These are phyloP conservation scores for Pholiota adiposa DNA, from an alignment of 1,284 basidiomycete species.

Conservation along the genomic window DNA sequence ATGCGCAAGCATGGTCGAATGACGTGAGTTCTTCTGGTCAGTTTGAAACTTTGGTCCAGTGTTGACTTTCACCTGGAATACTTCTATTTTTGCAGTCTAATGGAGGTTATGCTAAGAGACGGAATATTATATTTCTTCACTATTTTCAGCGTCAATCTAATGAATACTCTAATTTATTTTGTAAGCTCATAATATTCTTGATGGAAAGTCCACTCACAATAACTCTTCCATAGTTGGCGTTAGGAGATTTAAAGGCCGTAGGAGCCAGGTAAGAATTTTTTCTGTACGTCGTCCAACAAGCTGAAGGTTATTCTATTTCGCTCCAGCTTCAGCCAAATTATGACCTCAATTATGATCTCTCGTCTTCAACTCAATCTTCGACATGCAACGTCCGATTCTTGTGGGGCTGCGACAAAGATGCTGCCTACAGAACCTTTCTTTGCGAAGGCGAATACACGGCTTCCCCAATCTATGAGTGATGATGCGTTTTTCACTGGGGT, in stretches of 20 bases:
- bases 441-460: slow-evolving; percentile 2
- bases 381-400: slow-evolving; percentile 1
- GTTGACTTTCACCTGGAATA: background rate
- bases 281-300: background rate
- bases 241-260: slow-evolving; percentile 24
- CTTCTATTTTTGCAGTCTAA: slow-evolving; percentile 5
- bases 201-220: background rate
- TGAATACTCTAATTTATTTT: slow-evolving; percentile 21
- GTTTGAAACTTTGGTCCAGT: background rate
- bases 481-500: background rate
- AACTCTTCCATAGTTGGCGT: slow-evolving; percentile 13
- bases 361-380: slow-evolving; percentile 25
- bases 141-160: slow-evolving; percentile 18
- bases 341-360: slow-evolving; percentile 26
- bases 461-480: background rate
- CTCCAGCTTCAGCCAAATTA: slow-evolving; percentile 24
- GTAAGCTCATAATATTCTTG: slow-evolving; percentile 3
- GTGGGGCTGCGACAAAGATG: background rate
- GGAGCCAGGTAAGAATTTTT: slow-evolving; percentile 21
- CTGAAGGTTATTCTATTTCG: background rate
- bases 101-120: slow-evolving; percentile 18
- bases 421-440: background rate
- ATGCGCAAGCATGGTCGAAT: slow-evolving; percentile 19
- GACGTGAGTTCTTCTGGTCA: slow-evolving; percentile 10
- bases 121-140: slow-evolving; percentile 19